Conservation (phyloP, 768 basidiomycete genomes). For the Tricholoma hemisulphureum region DNA sequence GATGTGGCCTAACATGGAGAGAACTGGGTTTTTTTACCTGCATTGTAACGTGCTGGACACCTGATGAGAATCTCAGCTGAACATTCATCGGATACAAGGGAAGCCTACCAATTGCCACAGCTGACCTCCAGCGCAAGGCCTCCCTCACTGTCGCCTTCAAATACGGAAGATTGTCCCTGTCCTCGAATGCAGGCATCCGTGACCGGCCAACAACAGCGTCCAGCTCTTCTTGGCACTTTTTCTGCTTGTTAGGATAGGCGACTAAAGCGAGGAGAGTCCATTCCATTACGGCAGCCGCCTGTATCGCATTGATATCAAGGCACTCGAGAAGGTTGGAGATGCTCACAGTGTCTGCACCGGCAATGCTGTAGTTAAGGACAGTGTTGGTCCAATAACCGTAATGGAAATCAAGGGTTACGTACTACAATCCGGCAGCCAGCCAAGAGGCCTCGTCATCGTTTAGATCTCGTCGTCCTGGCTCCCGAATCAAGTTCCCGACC, state of each 20-base stretch:
- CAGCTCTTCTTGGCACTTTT: constrained; percentile 32
- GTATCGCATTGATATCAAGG: background rate
- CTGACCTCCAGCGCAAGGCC: constrained; percentile 24
- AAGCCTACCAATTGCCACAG: constrained; percentile 24
- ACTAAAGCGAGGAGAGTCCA: background rate
- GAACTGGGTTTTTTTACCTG: background rate
- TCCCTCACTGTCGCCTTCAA: constrained; percentile 30
- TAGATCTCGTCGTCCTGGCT: background rate
- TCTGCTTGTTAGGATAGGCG: constrained; percentile 28
- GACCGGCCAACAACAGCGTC: constrained; percentile 27
- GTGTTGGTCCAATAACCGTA: background rate
- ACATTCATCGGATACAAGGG: background rate
- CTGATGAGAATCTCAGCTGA: background rate
- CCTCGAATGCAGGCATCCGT: constrained; percentile 29
- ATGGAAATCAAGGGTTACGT: background rate
- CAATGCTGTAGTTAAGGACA: background rate
- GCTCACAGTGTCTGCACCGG: background rate
- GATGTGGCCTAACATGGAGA: background rate
- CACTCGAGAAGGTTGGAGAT: background rate
- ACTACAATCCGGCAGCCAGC: background rate
- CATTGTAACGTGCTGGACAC: background rate
- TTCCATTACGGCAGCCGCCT: background rate
- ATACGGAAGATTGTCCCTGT: constrained; percentile 28
- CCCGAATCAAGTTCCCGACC: background rate
- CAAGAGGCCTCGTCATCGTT: constrained; percentile 1